Percentiles rank a stretch among this genome's conserved stretches.
phyloP scores from a whole-genome alignment of 2,329 filamentous ascomycete species.

The Westerdykella aurantiaca region DNA sequence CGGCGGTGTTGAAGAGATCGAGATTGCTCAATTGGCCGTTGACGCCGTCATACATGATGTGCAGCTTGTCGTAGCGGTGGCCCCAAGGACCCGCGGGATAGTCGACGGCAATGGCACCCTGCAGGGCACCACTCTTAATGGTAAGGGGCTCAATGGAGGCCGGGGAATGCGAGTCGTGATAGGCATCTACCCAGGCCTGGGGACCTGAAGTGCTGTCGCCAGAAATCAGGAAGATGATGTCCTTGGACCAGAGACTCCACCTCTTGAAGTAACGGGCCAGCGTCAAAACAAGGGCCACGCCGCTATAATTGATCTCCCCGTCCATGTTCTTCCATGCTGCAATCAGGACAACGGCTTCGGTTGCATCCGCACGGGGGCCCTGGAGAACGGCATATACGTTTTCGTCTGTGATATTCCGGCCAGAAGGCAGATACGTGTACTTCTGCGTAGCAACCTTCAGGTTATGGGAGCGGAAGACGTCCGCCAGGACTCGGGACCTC shows the following conservation, averaged over 20 bases:
- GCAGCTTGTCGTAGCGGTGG: slow-evolving; percentile 76
- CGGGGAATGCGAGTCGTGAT: slow-evolving; percentile 81
- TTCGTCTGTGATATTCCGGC: slow-evolving; percentile 68
- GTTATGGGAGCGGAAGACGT: slow-evolving; percentile 70
- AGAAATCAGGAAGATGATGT: slow-evolving; percentile 87
- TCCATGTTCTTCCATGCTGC: slow-evolving; percentile 83
- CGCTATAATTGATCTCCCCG: slow-evolving; percentile 74
- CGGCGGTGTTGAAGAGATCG: slow-evolving; percentile 90
- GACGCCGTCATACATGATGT: slow-evolving; percentile 89
- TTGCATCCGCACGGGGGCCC: slow-evolving; percentile 90
- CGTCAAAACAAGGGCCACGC: slow-evolving; percentile 78
- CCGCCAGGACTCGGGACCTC: slow-evolving; percentile 63
- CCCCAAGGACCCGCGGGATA: slow-evolving; percentile 67
- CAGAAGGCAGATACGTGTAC: slow-evolving; percentile 77
- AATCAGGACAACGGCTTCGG: slow-evolving; percentile 90
- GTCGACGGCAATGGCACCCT: slow-evolving; percentile 89
- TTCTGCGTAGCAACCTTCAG: slow-evolving; percentile 84
- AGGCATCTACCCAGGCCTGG: slow-evolving; percentile 96
- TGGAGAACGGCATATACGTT: slow-evolving; percentile 93
- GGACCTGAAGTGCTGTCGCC: slow-evolving; percentile 85
- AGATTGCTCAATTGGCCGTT: slow-evolving; percentile 95
- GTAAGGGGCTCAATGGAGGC: slow-evolving; percentile 67
- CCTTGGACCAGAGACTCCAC: slow-evolving; percentile 98
- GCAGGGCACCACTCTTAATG: slow-evolving; percentile 86
- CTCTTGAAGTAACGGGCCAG: slow-evolving; percentile 91